Percentiles rank a stretch among this genome's conserved stretches.
These are phyloP conservation scores for Fusarium abutilonis DNA, from an alignment of 2,329 filamentous ascomycete species.

Conservation along the genomic window DNA sequence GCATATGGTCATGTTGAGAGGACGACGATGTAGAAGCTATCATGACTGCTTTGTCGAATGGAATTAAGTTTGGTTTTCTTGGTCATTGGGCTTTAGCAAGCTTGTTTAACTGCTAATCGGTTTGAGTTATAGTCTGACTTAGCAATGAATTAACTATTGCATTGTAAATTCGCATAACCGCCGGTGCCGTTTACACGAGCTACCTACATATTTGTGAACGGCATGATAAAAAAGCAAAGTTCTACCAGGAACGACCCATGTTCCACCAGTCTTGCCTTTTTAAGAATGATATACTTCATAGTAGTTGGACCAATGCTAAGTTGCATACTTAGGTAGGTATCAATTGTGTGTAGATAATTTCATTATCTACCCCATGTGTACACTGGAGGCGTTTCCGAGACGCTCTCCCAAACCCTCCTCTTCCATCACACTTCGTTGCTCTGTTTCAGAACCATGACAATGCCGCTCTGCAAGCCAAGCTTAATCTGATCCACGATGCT, in stretches of 20 bases:
- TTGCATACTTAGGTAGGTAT: no score
- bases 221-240: neutral
- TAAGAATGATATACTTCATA: neutral
- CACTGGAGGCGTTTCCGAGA: no score
- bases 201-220: neutral
- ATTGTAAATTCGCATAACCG: neutral
- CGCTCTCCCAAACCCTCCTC: constrained; percentile 9
- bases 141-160: neutral
- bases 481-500: constrained; percentile 16
- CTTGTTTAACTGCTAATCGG: neutral
- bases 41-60: constrained; percentile 2
- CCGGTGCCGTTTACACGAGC: constrained; percentile 4
- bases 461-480: constrained; percentile 22
- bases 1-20: constrained; percentile 5
- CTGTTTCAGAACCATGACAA: constrained; percentile 21
- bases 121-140: neutral
- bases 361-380: no score
- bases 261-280: neutral
- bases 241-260: neutral
- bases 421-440: constrained; percentile 24
- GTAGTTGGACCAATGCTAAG: neutral
- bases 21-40: constrained; percentile 9
- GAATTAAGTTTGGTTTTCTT: neutral
- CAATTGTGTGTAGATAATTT: no score
- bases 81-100: neutral